A percentile compares a stretch with the other conserved stretches of the same genome.
Conservation (phyloP, 176 grass and related monocot genomes). For the Alopecurus myosuroides region DNA sequence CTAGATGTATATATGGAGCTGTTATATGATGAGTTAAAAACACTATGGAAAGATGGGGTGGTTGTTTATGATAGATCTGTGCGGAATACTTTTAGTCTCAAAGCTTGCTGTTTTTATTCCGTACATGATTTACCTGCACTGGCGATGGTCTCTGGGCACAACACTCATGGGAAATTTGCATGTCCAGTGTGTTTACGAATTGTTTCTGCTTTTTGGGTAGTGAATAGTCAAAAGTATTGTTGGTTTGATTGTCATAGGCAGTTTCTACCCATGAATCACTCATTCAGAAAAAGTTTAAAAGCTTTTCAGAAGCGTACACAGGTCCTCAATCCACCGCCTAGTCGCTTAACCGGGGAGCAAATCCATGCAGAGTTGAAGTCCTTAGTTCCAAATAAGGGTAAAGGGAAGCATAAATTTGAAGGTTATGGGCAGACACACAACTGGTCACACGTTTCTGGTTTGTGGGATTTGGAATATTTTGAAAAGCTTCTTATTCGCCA, state of each 20-base stretch:
- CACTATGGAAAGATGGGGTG: background rate
- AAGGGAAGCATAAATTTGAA: background rate
- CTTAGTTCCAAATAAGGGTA: background rate
- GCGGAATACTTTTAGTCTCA: background rate
- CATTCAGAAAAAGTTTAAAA: background rate
- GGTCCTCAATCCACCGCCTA: background rate
- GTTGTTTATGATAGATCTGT: background rate
- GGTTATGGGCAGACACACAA: background rate
- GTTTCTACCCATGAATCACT: background rate
- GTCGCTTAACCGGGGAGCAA: background rate
- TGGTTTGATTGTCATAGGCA: conserved; percentile 1
- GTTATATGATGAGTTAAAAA: background rate
- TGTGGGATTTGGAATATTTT: no score
- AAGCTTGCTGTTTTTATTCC: background rate
- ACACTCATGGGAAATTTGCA: conserved; percentile 13
- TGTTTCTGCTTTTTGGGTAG: background rate
- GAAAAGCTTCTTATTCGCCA: no score
- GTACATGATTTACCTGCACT: background rate
- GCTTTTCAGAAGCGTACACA: background rate
- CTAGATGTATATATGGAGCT: background rate
- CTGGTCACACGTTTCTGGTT: no score
- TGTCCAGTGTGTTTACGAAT: background rate
- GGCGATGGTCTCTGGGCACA: background rate
- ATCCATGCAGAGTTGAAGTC: background rate
- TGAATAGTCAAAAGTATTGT: background rate